A percentile compares a stretch with the other conserved stretches of the same genome.
phyloP scores from a whole-genome alignment of 441 rosid species.

The Theobroma grandiflorum region DNA sequence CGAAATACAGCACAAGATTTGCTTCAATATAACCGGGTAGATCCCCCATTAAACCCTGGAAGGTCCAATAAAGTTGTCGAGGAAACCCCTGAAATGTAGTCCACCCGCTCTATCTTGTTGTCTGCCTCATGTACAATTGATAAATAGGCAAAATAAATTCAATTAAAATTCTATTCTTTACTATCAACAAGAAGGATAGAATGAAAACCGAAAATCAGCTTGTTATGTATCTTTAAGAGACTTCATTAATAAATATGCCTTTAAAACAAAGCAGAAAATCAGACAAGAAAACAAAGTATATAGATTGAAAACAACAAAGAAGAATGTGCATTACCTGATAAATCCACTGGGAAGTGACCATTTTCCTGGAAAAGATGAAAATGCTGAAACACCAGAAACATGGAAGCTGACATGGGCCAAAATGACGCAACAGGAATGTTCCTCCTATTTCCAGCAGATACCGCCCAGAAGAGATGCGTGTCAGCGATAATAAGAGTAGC shows the following conservation, averaged over 20 bases:
- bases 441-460: conserved; percentile 51
- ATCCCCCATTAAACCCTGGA: conserved; percentile 32
- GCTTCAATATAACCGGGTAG: neutral
- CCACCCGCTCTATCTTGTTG: conserved; percentile 35
- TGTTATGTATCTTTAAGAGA: too few species aligned
- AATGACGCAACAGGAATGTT: conserved; percentile 62
- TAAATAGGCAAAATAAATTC: neutral
- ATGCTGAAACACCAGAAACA: conserved; percentile 55
- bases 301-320: neutral
- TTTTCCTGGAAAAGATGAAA: conserved; percentile 49
- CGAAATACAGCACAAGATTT: conserved; percentile 29
- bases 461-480: conserved; percentile 53
- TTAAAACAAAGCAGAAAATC: neutral
- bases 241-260: too few species aligned
- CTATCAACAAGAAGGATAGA: too few species aligned
- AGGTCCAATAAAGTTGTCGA: conserved; percentile 34
- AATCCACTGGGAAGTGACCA: conserved; percentile 48
- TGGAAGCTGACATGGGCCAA: conserved; percentile 48
- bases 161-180: neutral
- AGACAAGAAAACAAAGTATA: neutral
- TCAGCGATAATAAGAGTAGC: conserved; percentile 50
- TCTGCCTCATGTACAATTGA: conserved; percentile 17
- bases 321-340: conserved; percentile 43
- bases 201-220: too few species aligned
- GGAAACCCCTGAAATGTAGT: conserved; percentile 52